Evolutionary conservation across 495 filamentous ascomycete species (phyloP).

Genomic region (Neurospora sp.): DNA sequence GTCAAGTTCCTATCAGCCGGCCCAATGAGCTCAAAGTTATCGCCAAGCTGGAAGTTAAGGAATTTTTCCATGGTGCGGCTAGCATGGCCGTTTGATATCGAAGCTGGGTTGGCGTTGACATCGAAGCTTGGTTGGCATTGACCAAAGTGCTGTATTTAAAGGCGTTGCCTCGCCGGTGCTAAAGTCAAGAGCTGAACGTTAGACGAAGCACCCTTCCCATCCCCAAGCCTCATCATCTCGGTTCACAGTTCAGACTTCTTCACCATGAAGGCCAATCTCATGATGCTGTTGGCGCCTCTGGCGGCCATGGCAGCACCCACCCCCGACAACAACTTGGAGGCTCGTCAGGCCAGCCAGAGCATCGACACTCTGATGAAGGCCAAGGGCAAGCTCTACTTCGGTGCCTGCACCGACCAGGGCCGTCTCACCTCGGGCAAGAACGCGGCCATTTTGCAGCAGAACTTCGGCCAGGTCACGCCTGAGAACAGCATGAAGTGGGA

Average conservation of each 20-base stretch:
- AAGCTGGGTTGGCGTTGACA: not conserved
- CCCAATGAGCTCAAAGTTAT: not conserved
- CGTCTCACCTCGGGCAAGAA: conserved; percentile 40
- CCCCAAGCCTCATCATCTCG: not conserved
- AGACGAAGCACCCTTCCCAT: not conserved
- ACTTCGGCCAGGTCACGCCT: conserved; percentile 55
- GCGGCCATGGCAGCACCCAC: conserved; percentile 25
- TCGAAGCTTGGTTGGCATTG: not conserved
- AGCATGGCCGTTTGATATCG: not conserved
- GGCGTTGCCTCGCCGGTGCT: not conserved
- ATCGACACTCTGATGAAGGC: conserved; percentile 46
- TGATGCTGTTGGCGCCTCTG: conserved; percentile 26
- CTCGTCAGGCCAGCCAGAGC: conserved; percentile 33
- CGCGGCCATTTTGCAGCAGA: conserved; percentile 44
- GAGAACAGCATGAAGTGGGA: conserved; percentile 65
- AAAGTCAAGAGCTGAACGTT: not conserved
- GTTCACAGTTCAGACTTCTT: not conserved
- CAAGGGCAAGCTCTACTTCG: conserved; percentile 54
- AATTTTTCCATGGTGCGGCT: not conserved
- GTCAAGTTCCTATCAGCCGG: not conserved
- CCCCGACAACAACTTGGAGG: conserved; percentile 20
- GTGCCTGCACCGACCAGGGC: conserved; percentile 44
- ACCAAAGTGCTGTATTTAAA: not conserved
- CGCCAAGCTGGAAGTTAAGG: not conserved
- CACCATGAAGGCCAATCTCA: conserved; percentile 33